Base-by-base conservation (phyloP, 1,284 basidiomycete species). In the Thelephora terrestris region DNA sequence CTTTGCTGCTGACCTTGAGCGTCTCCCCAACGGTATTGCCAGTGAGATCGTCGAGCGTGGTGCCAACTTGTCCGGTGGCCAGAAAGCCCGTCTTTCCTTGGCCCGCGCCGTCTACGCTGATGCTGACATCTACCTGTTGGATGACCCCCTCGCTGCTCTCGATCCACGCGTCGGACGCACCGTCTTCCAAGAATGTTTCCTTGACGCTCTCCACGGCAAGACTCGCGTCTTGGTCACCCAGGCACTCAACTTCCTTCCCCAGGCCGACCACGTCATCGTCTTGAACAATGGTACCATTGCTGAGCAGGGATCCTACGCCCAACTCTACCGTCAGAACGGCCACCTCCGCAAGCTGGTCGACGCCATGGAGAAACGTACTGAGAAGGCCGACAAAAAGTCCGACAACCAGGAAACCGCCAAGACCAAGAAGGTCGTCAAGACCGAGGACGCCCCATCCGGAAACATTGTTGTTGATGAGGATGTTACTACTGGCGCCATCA, bases 21-120 rank as follows among this genome's bases (percentile, higher is more conserved):
- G 45, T 6, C 34, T 46, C 9, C 45, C 45, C 2, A 46, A 46
- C 16, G 45, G 45, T 20, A 46, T 46, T n/a, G 45, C 25, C 7
- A 46, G 45, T 21, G 45, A 46, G 23, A 46, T 46, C 32, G 45
- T 20, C 34, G 45, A 34, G 34, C 39, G 39, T 23, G 39, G 39
- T 42, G 39, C 39, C 12, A 42, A 42, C 39, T 18, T 42, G 20
- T 42, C 39, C 6, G 39, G 39, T 42, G 39, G 39, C 20, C 39
- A 42, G 25, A 42, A 88, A 71, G 89, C 89, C 29, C 79, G 91
- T 17, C 78, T 93, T 12, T 87, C 82, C 5, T 68, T 93, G 7
- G 90, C 89, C 2, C 72, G 90, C 3, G 87, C 85, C 1, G 79
- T 86, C 1, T 93, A 46, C 16, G 45, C 45, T 23, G 45, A 36